Base-by-base conservation (phyloP, 2,329 filamentous ascomycete species). In the Xylaria sp. region DNA sequence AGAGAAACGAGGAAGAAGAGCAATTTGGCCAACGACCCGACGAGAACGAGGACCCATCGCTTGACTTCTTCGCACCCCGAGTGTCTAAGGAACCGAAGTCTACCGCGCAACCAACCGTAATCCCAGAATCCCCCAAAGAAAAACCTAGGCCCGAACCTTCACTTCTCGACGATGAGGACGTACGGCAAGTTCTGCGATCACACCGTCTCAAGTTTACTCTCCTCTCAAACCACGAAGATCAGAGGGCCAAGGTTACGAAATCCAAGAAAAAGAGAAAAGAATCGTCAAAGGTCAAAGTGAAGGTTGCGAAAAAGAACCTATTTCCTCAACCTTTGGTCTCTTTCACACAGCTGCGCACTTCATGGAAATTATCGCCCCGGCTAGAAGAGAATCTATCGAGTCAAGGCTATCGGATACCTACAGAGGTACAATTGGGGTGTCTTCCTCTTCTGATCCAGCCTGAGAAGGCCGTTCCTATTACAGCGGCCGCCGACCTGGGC, bases 361-460 rank as follows among this genome's bases (percentile, higher is more conserved):
- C 81, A 44, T 96, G 94, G 77, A 84, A 83, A n/a, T 86, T 97
- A 41, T 90, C 92, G 3, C 81, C 84, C 40, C 84, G 88, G 41
- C 77, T 99, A 44, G 87, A 87, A 1, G 86, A 90, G 62, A 99
- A 99, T 71, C 81, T 99, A 29, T 81, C 85, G 13, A 83, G 86
- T n/a, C 92, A 98, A 77, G 92, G 91, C 10, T 99, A 96, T 74
- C 87, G 85, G 35, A 81, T 93, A 58, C 95, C 95, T 11, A 99
- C 95, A 0, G 94, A 98, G 77, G 93, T 99, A 11, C 95, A 99
- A 75, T 85, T 98, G 76, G 93, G 87, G 3, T 90, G 89, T 70
- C 77, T 99, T 65, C 94, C 95, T 27, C 77, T 98, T 46, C 79
- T 98, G 35, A 79, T 98, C 29, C 77, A 82, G 15, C 81, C 85